phyloP scores from a whole-genome alignment of 331 rosid genomes.

The Malus hybrid region DNA sequence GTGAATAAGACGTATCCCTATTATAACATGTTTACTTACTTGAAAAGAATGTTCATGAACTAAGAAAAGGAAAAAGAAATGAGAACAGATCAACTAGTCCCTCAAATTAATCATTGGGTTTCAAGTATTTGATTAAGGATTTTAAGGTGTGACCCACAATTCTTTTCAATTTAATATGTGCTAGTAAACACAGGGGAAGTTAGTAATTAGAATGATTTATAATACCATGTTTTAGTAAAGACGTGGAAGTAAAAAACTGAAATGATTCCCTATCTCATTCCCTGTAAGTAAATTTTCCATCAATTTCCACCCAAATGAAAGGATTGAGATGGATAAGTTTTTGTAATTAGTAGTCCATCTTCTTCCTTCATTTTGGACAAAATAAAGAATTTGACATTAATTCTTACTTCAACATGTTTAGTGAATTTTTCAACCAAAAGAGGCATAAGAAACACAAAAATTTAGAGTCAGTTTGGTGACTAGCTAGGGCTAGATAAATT shows the following conservation, averaged over 20 bases:
- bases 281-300: too few relatives aligned
- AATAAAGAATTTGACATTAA: not conserved
- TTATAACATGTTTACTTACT: not conserved
- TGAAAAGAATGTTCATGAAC: not conserved
- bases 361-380: not conserved
- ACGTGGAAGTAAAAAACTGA: too few relatives aligned
- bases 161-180: not conserved
- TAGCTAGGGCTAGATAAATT: not conserved
- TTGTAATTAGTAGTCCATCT: too few relatives aligned
- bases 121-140: not conserved
- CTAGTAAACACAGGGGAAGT: accelerated
- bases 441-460: not conserved
- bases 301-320: not conserved
- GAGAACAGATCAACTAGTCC: not conserved
- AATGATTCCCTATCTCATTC: too few relatives aligned
- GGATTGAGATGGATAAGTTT: too few relatives aligned
- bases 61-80: accelerated
- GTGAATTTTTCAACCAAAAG: not conserved
- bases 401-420: not conserved
- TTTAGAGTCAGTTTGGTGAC: not conserved
- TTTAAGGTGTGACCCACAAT: not conserved
- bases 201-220: not conserved
- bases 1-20: not conserved
- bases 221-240: too few relatives aligned
- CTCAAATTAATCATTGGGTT: too few relatives aligned